These are phyloP conservation scores for Quercus tomentella DNA, from an alignment of 331 rosid genomes.

Conservation along the genomic window DNA sequence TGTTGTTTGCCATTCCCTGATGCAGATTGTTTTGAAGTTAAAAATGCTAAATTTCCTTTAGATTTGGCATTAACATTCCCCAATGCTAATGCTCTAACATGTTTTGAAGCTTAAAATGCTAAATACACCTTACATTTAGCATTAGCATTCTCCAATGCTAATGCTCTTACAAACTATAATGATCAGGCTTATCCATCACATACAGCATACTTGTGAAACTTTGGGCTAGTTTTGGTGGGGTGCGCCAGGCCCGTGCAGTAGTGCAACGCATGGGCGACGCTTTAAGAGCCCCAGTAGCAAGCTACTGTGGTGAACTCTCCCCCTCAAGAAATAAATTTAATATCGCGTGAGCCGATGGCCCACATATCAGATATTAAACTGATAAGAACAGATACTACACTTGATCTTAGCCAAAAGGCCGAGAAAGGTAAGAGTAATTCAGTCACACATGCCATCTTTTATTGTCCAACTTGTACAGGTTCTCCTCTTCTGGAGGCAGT, in stretches of 20 bases:
- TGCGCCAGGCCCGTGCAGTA: neutral
- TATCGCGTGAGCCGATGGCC: neutral
- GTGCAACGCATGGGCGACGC: constrained; percentile 14
- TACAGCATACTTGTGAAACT: neutral
- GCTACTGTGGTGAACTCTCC: neutral
- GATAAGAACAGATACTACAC: constrained; percentile 22
- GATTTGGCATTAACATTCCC: too few relatives aligned
- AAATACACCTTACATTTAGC: too few relatives aligned
- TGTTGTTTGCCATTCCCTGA: too few relatives aligned
- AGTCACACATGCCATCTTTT: neutral
- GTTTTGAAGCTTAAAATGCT: too few relatives aligned
- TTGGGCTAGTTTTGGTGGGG: neutral
- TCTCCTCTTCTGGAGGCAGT: neutral
- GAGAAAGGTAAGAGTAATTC: neutral
- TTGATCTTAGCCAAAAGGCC: constrained; percentile 27
- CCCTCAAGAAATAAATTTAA: constrained; percentile 16
- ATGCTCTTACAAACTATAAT: too few relatives aligned
- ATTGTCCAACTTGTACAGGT: neutral
- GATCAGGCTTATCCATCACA: too few relatives aligned
- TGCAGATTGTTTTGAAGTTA: too few relatives aligned
- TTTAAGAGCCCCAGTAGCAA: neutral
- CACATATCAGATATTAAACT: constrained; percentile 26
- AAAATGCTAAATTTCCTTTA: too few relatives aligned
- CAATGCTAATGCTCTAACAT: neutral
- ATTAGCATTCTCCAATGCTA: too few relatives aligned